These are phyloP conservation scores for Hyaloperonospora brassicae DNA, from an alignment of 352 stramenopile genomes.

Conservation along the genomic window DNA sequence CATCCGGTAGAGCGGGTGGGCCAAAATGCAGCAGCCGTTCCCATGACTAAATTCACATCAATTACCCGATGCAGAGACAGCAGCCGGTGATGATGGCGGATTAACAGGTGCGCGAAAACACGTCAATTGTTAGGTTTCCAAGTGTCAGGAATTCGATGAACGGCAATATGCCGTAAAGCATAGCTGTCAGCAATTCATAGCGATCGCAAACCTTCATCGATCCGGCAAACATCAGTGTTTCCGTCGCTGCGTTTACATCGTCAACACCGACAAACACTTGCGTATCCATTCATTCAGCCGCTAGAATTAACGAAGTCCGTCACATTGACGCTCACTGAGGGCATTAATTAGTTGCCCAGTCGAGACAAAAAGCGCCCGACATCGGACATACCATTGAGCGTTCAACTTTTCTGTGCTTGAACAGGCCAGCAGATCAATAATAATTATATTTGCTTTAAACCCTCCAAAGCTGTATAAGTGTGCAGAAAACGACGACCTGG, in stretches of 20 bases:
- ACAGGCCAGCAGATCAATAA: conserved; percentile 72
- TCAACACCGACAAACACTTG: conserved; percentile 73
- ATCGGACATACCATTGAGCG: conserved; percentile 54
- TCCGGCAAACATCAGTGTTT: conserved; percentile 53
- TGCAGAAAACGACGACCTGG: conserved; percentile 72
- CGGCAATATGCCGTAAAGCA: conserved; percentile 79
- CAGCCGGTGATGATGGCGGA: conserved; percentile 55
- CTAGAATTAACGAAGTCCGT: conserved; percentile 51
- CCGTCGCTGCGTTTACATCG: conserved; percentile 32
- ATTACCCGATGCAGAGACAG: conserved; percentile 81
- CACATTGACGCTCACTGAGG: conserved; percentile 34
- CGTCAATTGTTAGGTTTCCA: conserved; percentile 67
- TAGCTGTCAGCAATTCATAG: conserved; percentile 67
- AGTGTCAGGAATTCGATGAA: conserved; percentile 69
- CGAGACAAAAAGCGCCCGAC: conserved; percentile 57
- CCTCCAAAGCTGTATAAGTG: conserved; percentile 62
- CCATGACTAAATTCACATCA: conserved; percentile 68
- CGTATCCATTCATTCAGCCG: conserved; percentile 74
- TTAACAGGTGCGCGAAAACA: conserved; percentile 69
- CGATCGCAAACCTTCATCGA: conserved; percentile 75
- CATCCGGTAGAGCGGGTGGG: conserved; percentile 81
- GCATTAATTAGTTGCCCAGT: conserved; percentile 42
- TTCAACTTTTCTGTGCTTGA: conserved; percentile 30
- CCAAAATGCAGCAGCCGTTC: conserved; percentile 55
- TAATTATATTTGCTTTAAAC: conserved; percentile 50